phyloP scores from a whole-genome alignment of 192 early-diverging fungal species.

The Coemansia sp. region DNA sequence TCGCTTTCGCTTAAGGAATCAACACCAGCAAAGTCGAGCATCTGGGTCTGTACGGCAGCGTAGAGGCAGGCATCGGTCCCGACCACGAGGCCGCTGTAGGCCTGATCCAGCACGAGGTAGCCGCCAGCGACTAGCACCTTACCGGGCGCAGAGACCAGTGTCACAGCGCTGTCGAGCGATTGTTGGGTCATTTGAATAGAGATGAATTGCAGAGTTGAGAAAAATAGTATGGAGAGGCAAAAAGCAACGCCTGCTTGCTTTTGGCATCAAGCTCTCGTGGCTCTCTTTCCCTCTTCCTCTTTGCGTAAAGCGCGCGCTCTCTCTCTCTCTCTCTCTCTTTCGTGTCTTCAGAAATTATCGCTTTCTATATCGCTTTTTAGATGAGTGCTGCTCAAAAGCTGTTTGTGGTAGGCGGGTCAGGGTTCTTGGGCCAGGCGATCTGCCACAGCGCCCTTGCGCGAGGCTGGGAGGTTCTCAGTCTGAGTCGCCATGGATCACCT shows the following conservation, averaged over 20 bases:
- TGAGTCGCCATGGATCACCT: conserved; percentile 55
- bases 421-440: conserved; percentile 60
- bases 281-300: not conserved
- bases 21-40: not conserved
- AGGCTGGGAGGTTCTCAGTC: conserved; percentile 55
- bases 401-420: conserved; percentile 63
- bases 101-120: conserved; percentile 87
- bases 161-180: conserved; percentile 10
- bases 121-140: conserved; percentile 93
- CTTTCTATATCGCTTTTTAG: not conserved
- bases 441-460: conserved; percentile 42
- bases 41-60: conserved; percentile 56
- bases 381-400: conserved; percentile 40
- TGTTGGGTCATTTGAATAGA: conserved; percentile 10
- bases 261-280: no score
- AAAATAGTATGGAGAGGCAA: not conserved
- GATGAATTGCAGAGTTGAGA: not conserved
- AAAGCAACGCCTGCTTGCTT: no score
- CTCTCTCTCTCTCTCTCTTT: no score
- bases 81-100: conserved; percentile 78
- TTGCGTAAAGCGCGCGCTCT: no score
- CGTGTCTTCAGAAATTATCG: no score
- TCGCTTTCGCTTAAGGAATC: not conserved
- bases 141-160: conserved; percentile 85
- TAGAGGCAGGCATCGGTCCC: conserved; percentile 86